These are phyloP conservation scores for Pseudocercospora fijiensis DNA, from an alignment of 2,329 filamentous ascomycete genomes.

Conservation along the genomic window DNA sequence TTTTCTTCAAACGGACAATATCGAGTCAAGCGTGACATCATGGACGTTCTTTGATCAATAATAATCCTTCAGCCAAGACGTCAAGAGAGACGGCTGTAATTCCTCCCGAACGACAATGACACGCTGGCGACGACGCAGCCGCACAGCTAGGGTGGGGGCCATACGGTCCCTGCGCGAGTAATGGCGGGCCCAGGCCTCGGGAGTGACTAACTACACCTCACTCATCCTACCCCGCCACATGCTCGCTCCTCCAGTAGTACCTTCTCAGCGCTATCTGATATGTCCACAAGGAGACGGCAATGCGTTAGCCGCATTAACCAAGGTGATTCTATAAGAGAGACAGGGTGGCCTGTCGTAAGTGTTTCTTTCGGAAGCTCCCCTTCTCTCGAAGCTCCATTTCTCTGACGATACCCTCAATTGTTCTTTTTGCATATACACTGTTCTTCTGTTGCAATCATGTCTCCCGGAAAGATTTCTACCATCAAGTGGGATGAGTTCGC, in stretches of 20 bases:
- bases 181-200: conserved; percentile 9
- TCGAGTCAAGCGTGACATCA: conserved; percentile 3
- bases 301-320: conserved; percentile 7
- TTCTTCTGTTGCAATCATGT: conserved; percentile 39
- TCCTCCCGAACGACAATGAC: conserved; percentile 2
- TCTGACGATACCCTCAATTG: not conserved
- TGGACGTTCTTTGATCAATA: not conserved
- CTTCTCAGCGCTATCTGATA: not conserved
- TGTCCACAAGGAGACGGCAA: conserved; percentile 7
- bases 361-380: not conserved
- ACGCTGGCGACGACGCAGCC: conserved; percentile 7
- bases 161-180: conserved; percentile 3
- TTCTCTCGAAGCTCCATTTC: not conserved
- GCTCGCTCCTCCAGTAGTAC: not conserved
- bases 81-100: not conserved
- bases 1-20: not conserved
- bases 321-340: conserved; percentile 16
- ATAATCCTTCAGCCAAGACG: not conserved
- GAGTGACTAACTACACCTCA: not conserved
- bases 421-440: not conserved
- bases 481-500: conserved; percentile 42
- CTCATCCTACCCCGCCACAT: conserved; percentile 2
- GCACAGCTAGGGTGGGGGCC: not conserved
- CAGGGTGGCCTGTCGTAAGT: not conserved
- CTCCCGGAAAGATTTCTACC: conserved; percentile 45